Percentiles rank a stretch among this genome's conserved stretches.
Conservation (phyloP, 495 filamentous ascomycete species). For the Neurospora sp. region DNA sequence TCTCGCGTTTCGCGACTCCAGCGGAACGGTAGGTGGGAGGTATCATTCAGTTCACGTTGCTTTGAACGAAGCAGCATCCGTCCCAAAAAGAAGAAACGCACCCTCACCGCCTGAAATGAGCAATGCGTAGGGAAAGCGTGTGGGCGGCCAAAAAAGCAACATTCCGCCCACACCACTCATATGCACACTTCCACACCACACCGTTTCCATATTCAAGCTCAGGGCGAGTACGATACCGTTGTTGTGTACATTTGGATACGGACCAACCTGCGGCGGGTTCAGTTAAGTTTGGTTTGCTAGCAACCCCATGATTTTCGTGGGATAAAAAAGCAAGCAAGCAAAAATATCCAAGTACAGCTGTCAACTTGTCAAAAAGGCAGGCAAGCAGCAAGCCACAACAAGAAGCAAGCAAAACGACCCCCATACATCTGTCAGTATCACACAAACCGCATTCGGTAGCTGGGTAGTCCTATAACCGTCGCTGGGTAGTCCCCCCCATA, state of each 20-base stretch:
- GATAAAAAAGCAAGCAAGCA: background rate
- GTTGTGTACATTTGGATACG: background rate
- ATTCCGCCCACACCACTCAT: background rate
- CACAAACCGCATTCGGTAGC: too few species aligned
- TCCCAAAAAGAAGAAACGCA: background rate
- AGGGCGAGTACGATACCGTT: background rate
- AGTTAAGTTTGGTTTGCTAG: background rate
- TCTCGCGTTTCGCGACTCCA: background rate
- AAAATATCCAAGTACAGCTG: background rate
- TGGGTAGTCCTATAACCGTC: too few species aligned
- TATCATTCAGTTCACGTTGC: background rate
- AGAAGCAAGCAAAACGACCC: background rate
- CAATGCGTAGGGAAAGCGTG: background rate
- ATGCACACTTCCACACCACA: background rate
- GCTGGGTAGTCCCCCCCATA: too few species aligned
- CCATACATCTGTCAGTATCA: background rate
- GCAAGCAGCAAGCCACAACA: background rate
- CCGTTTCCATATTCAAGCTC: background rate
- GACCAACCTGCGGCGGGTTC: background rate
- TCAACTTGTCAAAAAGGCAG: background rate
- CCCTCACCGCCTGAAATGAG: constrained; percentile 14
- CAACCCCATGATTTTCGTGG: background rate
- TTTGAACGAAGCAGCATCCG: background rate
- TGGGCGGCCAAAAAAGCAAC: background rate
- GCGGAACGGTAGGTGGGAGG: background rate